Base-by-base conservation (phyloP, 2,329 filamentous ascomycete genomes). In the Xylaria multiplex region DNA sequence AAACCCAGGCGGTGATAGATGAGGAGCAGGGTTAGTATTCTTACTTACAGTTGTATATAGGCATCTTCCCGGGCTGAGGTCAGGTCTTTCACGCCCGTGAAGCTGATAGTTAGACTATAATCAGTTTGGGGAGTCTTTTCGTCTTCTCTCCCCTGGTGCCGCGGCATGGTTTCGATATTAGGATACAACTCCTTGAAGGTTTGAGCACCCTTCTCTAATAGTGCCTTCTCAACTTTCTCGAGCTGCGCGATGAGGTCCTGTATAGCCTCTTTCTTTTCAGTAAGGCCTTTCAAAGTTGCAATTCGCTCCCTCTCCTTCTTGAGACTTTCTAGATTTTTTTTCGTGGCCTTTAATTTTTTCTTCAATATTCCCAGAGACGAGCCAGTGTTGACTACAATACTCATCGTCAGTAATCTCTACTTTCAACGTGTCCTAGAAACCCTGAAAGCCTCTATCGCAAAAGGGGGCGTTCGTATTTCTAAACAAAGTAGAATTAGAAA, bases 151-250 rank as follows among this genome's bases (percentile, higher is more conserved):
- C 32, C 30, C 16, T 59, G 54, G n/a, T 7, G 16, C 19, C 57
- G 48, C n/a, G 48, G 35, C 46, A 43, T 64, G 1, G 74, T 71
- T 30, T 79, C 75, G 62, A 83, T 77, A 1, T 87, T 79, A 0
- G 90, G 90, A 75, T 91, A 78, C 6, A 93, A 78, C 53, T 93
- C 86, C 13, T 77, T 73, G 74, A 92, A 93, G 0, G 85, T 85
- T 77, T 93, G 93, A 2, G 85, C 92, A 0, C 86, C 88, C 64
- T 83, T 86, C 3, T 79, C 76, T 1, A 90, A 48, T 22, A 95
- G 78, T 1, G 76, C 71, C 2, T 79, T 72, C 71, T 91, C 86
- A 1, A 93, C 77, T 22, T 79, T 73, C 69, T 88, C 80, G 43
- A 90, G 85, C 1, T 85, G 81, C 0, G 74, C 68, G 14, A 90